Base-by-base conservation (phyloP, 2,329 filamentous ascomycete species). In the Cladosporium sp. region DNA sequence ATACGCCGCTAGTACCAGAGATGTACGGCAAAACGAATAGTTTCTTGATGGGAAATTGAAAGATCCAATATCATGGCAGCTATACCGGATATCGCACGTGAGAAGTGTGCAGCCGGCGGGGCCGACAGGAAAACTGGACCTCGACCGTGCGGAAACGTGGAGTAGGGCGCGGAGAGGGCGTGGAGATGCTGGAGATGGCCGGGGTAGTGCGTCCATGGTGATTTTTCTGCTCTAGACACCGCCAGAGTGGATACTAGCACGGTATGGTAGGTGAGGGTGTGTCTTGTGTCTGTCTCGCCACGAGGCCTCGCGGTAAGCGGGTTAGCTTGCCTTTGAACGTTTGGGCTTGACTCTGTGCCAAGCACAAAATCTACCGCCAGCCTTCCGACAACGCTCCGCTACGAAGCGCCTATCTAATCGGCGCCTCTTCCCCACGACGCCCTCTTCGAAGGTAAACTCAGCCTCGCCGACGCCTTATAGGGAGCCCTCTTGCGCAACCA, bases 401-500 rank as follows among this genome's bases (percentile, higher is more conserved):
- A 18, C 28, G 31, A 33, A 29, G 21, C 52, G 29, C 21, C 58
- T 29, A 62, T 53, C 44, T 49, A 62, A 53, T n/a, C 59, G 59
- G 46, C 31, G 18, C 8, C 29, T 37, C 31, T 62, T 49, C 44
- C 44, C 33, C 50, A 56, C 23, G 7, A 16, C 12, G 35, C 33
- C 49, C 35, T 49, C 31, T 29, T 18, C n/a, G 12, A 63, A 63
- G 50, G 50, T 23, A 44, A 56, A 56, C 35, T 63, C 50, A 44
- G 61, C 61, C 61, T 56, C 61, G 26, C 44, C 26, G 16, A 29
- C 33, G 49, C 59, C 59, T 35, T 62, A 50, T 40, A 63, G 44
- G 61, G 50, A 53, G 12, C 18, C 52, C 16, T 21, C 52, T 33
- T 31, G 26, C 31, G 46, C 44, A 50, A 53, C 18, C 50, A 31